phyloP scores from a whole-genome alignment of 768 basidiomycete species.

The Pisolithus tinctorius region DNA sequence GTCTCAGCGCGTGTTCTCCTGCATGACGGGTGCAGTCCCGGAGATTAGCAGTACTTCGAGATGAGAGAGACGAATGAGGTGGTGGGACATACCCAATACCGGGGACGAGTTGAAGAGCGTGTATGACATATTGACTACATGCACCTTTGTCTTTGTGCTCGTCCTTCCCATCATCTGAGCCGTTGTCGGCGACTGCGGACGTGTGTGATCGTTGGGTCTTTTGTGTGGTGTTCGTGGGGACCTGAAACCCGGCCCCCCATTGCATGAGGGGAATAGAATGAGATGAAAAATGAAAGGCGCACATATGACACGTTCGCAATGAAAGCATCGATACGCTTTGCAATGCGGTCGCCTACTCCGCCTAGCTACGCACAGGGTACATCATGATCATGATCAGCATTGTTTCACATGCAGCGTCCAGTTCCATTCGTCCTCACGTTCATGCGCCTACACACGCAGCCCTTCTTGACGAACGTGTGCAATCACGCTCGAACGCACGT shows the following conservation, averaged over 20 bases:
- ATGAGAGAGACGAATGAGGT: too few species aligned
- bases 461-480: too few species aligned
- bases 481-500: too few species aligned
- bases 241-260: too few species aligned
- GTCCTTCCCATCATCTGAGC: not conserved
- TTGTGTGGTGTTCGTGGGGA: too few species aligned
- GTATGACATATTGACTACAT: conserved; percentile 22
- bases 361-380: conserved; percentile 16
- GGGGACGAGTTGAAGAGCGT: conserved; percentile 32
- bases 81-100: conserved; percentile 40
- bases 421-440: not conserved
- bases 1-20: conserved; percentile 29
- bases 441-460: too few species aligned
- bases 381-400: not conserved
- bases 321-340: conserved; percentile 39
- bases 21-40: not conserved
- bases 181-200: conserved; percentile 6
- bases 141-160: conserved; percentile 13
- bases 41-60: too few species aligned
- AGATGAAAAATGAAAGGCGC: conserved; percentile 17
- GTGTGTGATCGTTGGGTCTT: not conserved
- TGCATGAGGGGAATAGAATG: not conserved
- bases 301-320: conserved; percentile 27
- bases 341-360: conserved; percentile 35
- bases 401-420: too few species aligned